phyloP scores from a whole-genome alignment of 768 basidiomycete genomes.

The Suillus subaureus region DNA sequence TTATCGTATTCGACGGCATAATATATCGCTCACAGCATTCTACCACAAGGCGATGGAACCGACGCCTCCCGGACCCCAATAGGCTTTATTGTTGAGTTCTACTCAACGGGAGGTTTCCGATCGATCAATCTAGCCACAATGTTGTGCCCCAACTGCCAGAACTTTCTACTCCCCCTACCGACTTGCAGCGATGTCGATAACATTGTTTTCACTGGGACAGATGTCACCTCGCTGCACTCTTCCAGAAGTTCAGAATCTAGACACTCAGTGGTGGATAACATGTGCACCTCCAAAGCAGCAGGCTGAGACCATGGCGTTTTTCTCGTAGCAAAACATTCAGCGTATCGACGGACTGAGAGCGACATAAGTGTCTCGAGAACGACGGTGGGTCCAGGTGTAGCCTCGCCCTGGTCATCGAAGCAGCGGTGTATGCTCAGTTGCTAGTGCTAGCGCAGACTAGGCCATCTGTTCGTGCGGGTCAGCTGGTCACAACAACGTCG shows the following conservation, averaged over 20 bases:
- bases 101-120: not conserved
- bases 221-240: too few species aligned
- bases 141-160: not conserved
- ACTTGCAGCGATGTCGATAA: not conserved
- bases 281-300: not conserved
- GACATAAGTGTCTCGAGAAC: too few species aligned
- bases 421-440: not conserved
- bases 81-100: not conserved
- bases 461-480: not conserved
- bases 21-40: not conserved
- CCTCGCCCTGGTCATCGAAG: not conserved
- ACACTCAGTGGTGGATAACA: not conserved
- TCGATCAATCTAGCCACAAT: not conserved
- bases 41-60: not conserved
- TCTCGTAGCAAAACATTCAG: too few species aligned
- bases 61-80: not conserved
- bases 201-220: not conserved
- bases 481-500: not conserved
- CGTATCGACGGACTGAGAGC: too few species aligned
- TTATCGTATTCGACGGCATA: not conserved
- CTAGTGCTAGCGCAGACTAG: not conserved
- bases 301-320: too few species aligned
- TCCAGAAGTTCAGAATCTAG: not conserved
- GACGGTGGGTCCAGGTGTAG: too few species aligned
- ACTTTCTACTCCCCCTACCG: not conserved